Evolutionary conservation across 352 stramenopile genomes (phyloP), one percentile per base, ranked within the genome.

Genomic region (Pythium graminicola): DNA sequence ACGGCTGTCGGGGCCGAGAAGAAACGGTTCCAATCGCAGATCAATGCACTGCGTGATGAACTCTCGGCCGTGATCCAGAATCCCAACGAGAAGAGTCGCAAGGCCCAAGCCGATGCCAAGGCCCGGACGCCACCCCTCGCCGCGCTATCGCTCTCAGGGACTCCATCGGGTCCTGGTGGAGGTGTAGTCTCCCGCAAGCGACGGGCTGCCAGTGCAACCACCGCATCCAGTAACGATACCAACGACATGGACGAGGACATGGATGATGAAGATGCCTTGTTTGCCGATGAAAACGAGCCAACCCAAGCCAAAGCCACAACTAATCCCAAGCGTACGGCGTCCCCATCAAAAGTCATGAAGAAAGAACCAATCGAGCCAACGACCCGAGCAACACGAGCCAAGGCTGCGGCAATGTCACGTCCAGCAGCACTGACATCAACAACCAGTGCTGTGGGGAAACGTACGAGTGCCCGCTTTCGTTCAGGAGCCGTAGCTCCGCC

Each of bases 11-110:
- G 68, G 31, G 63, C 70, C 20, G 80, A 91, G 56, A 67, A 71
- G 39, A 79, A 73, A 31, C 72, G 78, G 11, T 86, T 87, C 39
- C 67, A 85, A 52, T 52, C 62, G 19, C 81, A 88, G 52, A 86
- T 88, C 64, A 54, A 55, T 6, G 60, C 57, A 17, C 47, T 92
- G 16, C 76, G 78, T 6, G 69, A 85, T 23, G 79, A 92, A 46
- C 62, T 92, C 16, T 85, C 74, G 31, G 64, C 73, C 22, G 81
- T 92, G 33, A 89, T 92, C 42, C 71, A 92, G 56, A 92, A 92
- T 54, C 81, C 81, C 11, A 92, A 92, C 48, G 75, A 85, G 42
- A 92, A 92, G 62, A 89, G 77, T 48, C 77, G 76, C 38, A 91
- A 91, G 53, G 69, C 77, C n/a, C 77, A 84, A 26, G 56, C 69